These are phyloP conservation scores for Gossypium raimondii DNA, from an alignment of 345 rosid species.

Conservation along the genomic window DNA sequence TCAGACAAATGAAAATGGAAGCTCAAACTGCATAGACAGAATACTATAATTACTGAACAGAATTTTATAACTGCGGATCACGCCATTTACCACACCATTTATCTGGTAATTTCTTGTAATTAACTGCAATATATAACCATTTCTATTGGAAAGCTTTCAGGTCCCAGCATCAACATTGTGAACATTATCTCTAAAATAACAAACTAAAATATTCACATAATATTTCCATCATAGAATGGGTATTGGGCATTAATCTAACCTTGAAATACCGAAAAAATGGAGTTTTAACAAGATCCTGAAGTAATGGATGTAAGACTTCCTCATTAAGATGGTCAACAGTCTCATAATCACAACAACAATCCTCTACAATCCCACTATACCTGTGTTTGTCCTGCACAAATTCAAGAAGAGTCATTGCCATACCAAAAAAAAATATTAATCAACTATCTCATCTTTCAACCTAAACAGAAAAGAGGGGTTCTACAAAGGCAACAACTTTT, in stretches of 20 bases:
- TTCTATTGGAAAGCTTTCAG: neutral
- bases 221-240: neutral
- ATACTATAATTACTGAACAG: neutral
- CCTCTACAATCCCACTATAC: constrained; percentile 76
- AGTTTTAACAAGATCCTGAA: constrained; percentile 75
- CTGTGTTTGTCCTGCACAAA: constrained; percentile 39
- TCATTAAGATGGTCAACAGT: constrained; percentile 66
- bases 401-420: neutral
- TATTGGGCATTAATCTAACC: neutral
- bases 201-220: neutral
- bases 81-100: neutral
- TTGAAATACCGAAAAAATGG: constrained; percentile 45
- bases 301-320: constrained; percentile 65
- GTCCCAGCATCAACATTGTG: neutral
- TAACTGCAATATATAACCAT: neutral
- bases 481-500: neutral
- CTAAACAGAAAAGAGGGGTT: neutral
- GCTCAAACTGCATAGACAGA: neutral
- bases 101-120: neutral
- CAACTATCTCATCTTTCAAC: neutral
- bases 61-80: neutral
- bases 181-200: neutral
- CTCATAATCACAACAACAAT: constrained; percentile 87
- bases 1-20: neutral
- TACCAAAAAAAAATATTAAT: neutral